Conservation (phyloP, 257 asterid species). For the Petunia axillaris region DNA sequence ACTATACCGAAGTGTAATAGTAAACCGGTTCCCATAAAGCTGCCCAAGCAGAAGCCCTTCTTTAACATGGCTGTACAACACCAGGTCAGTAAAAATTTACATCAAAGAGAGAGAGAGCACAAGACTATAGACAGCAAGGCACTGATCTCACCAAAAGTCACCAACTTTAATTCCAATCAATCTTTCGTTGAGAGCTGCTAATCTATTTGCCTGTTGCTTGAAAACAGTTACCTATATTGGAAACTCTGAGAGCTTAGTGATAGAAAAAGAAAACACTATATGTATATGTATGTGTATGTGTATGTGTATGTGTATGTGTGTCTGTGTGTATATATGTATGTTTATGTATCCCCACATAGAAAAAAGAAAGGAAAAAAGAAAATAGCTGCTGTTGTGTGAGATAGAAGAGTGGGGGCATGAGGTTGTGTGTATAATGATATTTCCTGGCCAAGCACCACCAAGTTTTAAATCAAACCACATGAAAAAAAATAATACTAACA, state of each 20-base stretch:
- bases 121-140: constrained; percentile 10
- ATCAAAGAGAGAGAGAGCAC: constrained; percentile 15
- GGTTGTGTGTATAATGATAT: not conserved
- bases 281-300: not conserved
- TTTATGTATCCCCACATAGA: not conserved
- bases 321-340: too few species aligned
- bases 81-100: constrained; percentile 15
- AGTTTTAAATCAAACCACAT: not conserved
- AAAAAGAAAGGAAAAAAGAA: not conserved
- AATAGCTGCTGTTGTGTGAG: not conserved
- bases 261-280: constrained; percentile 10
- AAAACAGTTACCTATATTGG: constrained; percentile 78
- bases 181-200: constrained; percentile 81
- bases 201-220: constrained; percentile 79
- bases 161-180: constrained; percentile 90
- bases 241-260: constrained; percentile 17
- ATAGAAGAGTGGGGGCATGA: not conserved
- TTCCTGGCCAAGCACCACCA: not conserved
- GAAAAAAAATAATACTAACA: not conserved
- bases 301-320: too few species aligned
- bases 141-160: constrained; percentile 78
- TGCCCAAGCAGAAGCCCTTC: constrained; percentile 94
- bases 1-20: constrained; percentile 75
- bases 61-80: constrained; percentile 68
- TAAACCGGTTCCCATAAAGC: constrained; percentile 90